Evolutionary conservation across 1,284 basidiomycete genomes (phyloP).

Genomic region (Volvariella surrecta): DNA sequence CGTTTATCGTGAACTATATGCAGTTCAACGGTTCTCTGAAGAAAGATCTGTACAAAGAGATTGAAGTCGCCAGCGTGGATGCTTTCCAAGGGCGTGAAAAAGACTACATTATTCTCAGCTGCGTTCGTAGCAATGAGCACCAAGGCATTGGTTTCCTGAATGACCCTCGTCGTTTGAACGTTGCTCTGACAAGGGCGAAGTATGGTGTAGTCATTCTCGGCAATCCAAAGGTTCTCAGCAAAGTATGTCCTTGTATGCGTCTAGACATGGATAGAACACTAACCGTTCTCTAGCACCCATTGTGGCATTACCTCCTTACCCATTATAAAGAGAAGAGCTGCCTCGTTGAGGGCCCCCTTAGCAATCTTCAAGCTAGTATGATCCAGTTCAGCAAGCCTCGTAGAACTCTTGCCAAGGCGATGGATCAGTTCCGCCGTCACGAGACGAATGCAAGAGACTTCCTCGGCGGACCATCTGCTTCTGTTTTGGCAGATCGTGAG

Average conservation of each 20-base stretch:
- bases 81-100: constrained; percentile 99
- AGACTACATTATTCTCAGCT: constrained; percentile 98
- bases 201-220: constrained; percentile 98
- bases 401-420: constrained; percentile 74
- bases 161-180: constrained; percentile 94
- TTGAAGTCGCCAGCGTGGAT: constrained; percentile 98
- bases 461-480: constrained; percentile 25
- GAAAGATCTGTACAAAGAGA: constrained; percentile 99
- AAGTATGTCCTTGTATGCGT: constrained; percentile 45
- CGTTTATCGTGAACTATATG: constrained; percentile 99
- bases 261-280: constrained; percentile 8
- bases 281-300: constrained; percentile 63
- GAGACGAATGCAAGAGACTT: constrained; percentile 80
- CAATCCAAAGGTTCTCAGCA: constrained; percentile 98
- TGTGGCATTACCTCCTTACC: constrained; percentile 97
- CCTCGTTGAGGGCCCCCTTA: constrained; percentile 94
- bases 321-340: constrained; percentile 97
- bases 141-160: constrained; percentile 99
- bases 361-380: constrained; percentile 96
- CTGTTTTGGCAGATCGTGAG: constrained; percentile 41
- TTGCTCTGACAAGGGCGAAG: constrained; percentile 95
- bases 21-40: constrained; percentile 97
- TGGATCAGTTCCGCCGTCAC: constrained; percentile 87
- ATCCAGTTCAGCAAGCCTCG: constrained; percentile 98
- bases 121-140: constrained; percentile 99